Evolutionary conservation across 352 stramenopile species (phyloP).

Genomic region (Saprolegnia parasitica): DNA sequence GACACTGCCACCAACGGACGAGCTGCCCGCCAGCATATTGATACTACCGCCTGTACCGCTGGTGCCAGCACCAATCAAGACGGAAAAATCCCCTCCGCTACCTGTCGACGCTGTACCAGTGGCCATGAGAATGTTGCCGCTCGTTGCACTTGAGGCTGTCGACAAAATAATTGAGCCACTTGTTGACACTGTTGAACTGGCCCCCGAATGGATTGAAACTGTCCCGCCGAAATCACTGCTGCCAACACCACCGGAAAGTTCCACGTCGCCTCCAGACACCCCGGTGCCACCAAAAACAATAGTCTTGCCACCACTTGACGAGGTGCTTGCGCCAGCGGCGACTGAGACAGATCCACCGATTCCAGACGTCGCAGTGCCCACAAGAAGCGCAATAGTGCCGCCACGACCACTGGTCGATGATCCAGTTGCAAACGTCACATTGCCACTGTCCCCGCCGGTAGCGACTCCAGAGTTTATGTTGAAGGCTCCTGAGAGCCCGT

Average conservation of each 20-base stretch:
- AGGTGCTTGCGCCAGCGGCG: neutral
- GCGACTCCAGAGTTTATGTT: neutral
- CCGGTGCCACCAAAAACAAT: neutral
- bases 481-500: neutral
- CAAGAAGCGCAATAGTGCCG: neutral
- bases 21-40: constrained; percentile 26
- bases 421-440: neutral
- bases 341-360: neutral
- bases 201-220: neutral
- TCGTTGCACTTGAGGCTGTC: neutral
- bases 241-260: neutral
- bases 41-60: constrained; percentile 35
- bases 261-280: neutral
- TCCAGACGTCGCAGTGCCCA: neutral
- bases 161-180: constrained; percentile 1
- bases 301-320: neutral
- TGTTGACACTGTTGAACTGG: neutral
- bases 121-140: neutral
- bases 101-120: constrained; percentile 26
- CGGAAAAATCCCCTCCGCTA: constrained; percentile 28
- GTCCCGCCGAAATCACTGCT: neutral
- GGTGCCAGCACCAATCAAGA: constrained; percentile 28
- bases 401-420: neutral
- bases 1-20: neutral
- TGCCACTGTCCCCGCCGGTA: neutral